A percentile compares a stretch with the other conserved stretches of the same genome.
Evolutionary conservation across 192 early-diverging fungal species (phyloP).

Genomic region (Coemansia sp.): DNA sequence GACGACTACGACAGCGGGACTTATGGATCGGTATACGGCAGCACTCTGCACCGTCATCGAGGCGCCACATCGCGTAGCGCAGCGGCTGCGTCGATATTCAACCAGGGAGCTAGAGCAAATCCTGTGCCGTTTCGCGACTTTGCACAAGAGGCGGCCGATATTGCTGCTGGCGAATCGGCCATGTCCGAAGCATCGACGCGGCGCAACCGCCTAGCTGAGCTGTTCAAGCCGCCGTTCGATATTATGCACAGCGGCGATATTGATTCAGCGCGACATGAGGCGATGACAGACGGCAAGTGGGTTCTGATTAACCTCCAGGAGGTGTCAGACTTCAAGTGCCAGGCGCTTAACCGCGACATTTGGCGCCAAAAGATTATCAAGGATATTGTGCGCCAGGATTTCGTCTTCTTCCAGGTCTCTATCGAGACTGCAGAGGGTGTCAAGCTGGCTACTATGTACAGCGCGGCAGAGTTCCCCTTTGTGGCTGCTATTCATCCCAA

Average conservation of each 20-base stretch:
- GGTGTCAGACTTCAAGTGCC: slow-evolving; percentile 79
- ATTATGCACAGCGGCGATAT: slow-evolving; percentile 79
- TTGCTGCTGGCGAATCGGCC: slow-evolving; percentile 37
- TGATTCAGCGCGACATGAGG: slow-evolving; percentile 67
- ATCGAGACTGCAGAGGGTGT: slow-evolving; percentile 67
- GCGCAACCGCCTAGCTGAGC: slow-evolving; percentile 65
- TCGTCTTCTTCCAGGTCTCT: slow-evolving; percentile 82
- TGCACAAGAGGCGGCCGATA: slow-evolving; percentile 60
- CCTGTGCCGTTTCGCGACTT: slow-evolving; percentile 68
- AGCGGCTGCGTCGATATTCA: slow-evolving; percentile 52
- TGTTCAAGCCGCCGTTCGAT: slow-evolving; percentile 85
- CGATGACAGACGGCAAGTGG: slow-evolving; percentile 69
- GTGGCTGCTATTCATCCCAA: slow-evolving; percentile 85
- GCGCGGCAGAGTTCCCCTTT: slow-evolving; percentile 71
- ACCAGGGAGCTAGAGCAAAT: slow-evolving; percentile 25
- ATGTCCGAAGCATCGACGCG: slow-evolving; percentile 20
- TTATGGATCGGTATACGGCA: slow-evolving; percentile 7
- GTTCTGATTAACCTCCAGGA: slow-evolving; percentile 86
- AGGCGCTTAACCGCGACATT: slow-evolving; percentile 89
- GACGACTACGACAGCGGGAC: slow-evolving; percentile 39
- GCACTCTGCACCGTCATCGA: neutral
- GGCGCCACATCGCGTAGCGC: neutral
- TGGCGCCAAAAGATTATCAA: slow-evolving; percentile 81
- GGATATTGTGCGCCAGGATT: slow-evolving; percentile 71
- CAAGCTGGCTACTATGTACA: slow-evolving; percentile 72